Base-by-base conservation (phyloP, 768 basidiomycete species). In the Phaffia australis region DNA sequence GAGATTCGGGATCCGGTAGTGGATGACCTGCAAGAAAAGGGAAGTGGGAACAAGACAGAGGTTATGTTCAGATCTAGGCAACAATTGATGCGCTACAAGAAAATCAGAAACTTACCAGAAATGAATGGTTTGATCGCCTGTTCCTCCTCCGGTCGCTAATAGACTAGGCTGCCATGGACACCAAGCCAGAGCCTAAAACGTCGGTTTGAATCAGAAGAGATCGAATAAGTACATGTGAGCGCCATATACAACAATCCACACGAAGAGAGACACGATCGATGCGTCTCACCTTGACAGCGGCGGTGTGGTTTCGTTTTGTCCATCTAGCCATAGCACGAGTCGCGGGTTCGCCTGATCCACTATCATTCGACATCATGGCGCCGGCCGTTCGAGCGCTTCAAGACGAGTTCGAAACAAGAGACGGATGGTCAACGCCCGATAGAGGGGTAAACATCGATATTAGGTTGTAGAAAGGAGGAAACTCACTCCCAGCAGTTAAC, bases 401-500 rank as follows among this genome's bases (percentile, higher is more conserved):
- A 69, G 50, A 69, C 64, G 29, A 47, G 14, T 23, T 56, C 8
- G 23, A 14, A 6, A 15, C 30, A 0, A 7, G 18, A 21, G 11
- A 30, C 11, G 16, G 35, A 25, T 14, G 9, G 7, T 42, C n/a
- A 54, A n/a, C n/a, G 19, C 21, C 3, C 54, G 6, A 23, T 56
- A 32, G 56, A 52, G 3, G 2, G 8, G 6, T 14, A 51, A 1
- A 21, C 25, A n/a, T 60, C 25, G 61, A 27, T 49, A 62, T 19
- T 27, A 32, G 65, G 35, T 1, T 21, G 27, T 51, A 56, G 3
- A 60, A 42, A 56, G 19, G 35, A 81, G 0, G 83, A 83, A 0
- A 88, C 79, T 63, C 88, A 81, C 7, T 99, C 94, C 94, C 94
- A 99, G 59, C 95, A 87, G 73, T 95, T 94, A 63, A 98, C 92